phyloP scores from a whole-genome alignment of 257 asterid species.

The Penstemon newberryi region DNA sequence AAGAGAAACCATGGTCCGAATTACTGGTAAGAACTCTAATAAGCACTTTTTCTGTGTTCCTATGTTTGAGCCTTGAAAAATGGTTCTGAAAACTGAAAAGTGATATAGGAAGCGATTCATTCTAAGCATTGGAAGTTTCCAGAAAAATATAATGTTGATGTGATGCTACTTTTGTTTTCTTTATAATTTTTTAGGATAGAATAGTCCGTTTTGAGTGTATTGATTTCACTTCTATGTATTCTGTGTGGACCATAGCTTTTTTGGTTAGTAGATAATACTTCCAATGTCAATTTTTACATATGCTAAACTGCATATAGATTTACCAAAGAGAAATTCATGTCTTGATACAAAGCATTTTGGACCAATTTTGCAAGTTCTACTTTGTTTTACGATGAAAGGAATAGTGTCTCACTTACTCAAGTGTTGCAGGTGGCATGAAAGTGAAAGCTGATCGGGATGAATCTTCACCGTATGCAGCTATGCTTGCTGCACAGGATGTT shows the following conservation, averaged over 20 bases:
- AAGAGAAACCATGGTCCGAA: slow-evolving; percentile 90
- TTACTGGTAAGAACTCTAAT: slow-evolving; percentile 48
- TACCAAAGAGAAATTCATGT: neutral
- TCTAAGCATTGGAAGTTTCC: neutral
- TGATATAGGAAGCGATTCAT: no score
- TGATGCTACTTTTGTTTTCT: neutral
- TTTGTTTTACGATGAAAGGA: no score
- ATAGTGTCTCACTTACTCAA: neutral
- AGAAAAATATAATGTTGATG: neutral
- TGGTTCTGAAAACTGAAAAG: no score
- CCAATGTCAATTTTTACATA: neutral
- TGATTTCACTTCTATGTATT: neutral
- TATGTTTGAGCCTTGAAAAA: no score
- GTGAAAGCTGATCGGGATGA: slow-evolving; percentile 96
- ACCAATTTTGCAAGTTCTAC: no score
- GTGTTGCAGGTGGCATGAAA: slow-evolving; percentile 74
- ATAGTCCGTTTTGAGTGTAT: no score
- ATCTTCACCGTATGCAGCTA: slow-evolving; percentile 95
- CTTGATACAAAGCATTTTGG: neutral
- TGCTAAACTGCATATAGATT: neutral
- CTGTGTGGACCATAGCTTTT: neutral
- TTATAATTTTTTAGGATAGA: no score
- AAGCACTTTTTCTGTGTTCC: no score
- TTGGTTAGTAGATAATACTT: neutral
- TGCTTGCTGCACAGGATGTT: slow-evolving; percentile 96